Base-by-base conservation (phyloP, 495 filamentous ascomycete species). In the Neurospora africana region DNA sequence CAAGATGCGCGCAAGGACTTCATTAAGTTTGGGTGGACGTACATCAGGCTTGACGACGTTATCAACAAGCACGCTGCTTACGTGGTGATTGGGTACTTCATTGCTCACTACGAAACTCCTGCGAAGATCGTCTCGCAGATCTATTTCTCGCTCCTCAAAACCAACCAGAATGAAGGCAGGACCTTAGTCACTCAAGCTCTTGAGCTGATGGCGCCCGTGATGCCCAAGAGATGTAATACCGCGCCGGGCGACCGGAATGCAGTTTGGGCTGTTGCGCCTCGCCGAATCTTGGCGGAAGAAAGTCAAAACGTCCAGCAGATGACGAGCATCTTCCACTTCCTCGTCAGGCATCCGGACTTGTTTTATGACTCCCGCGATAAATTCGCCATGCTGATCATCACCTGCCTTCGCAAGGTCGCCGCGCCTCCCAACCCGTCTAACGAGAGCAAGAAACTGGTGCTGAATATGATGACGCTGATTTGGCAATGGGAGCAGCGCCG, bases 1-100 rank as follows among this genome's bases (percentile, higher is more conserved):
- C 89, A 93, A 69, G 95, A 98, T 77, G 91, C 92, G 6, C 91
- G 96, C 27, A 99, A 98, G 80, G 96, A 99, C 73, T 93, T 99
- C 72, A 98, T 99, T 77, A 98, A 97, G 80, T 98, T 98, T 80
- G 94, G 93, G 5, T 99, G 96, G 96, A 98, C 94, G 36, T 98
- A 95, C 78, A 98, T 98, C 72, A 90, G 93, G 21, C 89, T 99
- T 30, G 96, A 99, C 79, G 96, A 99, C 79, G 92, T 97, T 73
- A 97, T 99, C 84, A 98, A 98, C 84, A 99, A 99, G 78, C 94
- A 98, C 79, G 96, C 94, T 23, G 95, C 96, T 8, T 98, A 99
- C 78, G 94, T 98, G 13, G 87, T 98, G 4, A 97, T 98, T 74
- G 94, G 92, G 10, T 98, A 97, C 81, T 99, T 99, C 84, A 97